Percentiles rank a stretch among this genome's conserved stretches.
These are phyloP conservation scores for Lichtheimia ornata DNA, from an alignment of 371 early-diverging fungal species.

Conservation along the genomic window DNA sequence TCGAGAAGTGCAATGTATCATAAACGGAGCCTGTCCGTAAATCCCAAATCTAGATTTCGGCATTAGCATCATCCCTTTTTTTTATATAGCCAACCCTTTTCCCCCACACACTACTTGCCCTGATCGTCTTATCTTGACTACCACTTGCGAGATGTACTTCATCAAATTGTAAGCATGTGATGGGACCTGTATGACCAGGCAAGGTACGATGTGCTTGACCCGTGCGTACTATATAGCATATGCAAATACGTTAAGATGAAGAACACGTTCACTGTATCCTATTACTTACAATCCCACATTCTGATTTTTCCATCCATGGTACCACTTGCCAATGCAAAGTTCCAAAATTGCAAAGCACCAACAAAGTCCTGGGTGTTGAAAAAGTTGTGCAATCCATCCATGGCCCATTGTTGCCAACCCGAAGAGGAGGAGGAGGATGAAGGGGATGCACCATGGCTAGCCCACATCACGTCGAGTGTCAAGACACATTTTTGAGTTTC, in stretches of 20 bases:
- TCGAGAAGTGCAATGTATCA: slow-evolving; percentile 58
- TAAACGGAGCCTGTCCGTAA: slow-evolving; percentile 71
- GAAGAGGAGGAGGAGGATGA: slow-evolving; percentile 23
- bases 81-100: not conserved
- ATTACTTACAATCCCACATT: slow-evolving; percentile 81
- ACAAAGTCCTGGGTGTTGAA: slow-evolving; percentile 58
- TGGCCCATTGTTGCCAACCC: slow-evolving; percentile 16
- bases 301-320: slow-evolving; percentile 85
- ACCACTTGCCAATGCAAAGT: slow-evolving; percentile 83
- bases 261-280: not conserved
- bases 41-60: slow-evolving; percentile 73
- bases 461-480: slow-evolving; percentile 73
- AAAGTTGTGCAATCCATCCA: slow-evolving; percentile 29
- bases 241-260: not conserved
- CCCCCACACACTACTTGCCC: slow-evolving; percentile 44
- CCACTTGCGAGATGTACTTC: slow-evolving; percentile 78
- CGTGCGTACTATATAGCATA: slow-evolving; percentile 60
- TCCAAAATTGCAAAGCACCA: slow-evolving; percentile 80
- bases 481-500: slow-evolving; percentile 70
- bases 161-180: slow-evolving; percentile 81
- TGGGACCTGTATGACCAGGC: slow-evolving; percentile 68
- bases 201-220: slow-evolving; percentile 80
- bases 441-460: slow-evolving; percentile 34
- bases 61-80: not conserved
- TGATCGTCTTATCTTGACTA: slow-evolving; percentile 75